These are phyloP conservation scores for Ceratocystis lukuohia DNA, from an alignment of 2,329 filamentous ascomycete species.

Conservation along the genomic window DNA sequence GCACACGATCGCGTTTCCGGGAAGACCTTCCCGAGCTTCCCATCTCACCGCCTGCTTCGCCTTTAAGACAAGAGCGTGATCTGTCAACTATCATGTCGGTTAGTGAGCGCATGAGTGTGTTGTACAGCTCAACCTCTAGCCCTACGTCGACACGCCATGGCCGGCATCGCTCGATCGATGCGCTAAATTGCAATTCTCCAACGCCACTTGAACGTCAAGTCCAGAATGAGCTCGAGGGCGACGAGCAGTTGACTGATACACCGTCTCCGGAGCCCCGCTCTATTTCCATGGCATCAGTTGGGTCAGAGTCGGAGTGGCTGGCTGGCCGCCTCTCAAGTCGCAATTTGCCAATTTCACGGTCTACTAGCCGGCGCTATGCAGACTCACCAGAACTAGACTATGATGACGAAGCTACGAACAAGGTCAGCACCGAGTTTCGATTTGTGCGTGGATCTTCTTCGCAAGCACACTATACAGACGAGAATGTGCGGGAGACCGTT, in stretches of 20 bases:
- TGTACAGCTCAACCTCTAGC: constrained; percentile 16
- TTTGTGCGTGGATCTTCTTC: constrained; percentile 11
- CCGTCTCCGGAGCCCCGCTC: constrained; percentile 46
- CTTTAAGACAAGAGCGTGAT: constrained; percentile 18
- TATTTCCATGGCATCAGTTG: constrained; percentile 82
- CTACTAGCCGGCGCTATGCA: constrained; percentile 29
- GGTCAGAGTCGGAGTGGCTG: constrained; percentile 93
- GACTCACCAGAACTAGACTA: constrained; percentile 47
- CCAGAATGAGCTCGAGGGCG: neutral
- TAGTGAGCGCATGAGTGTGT: constrained; percentile 15
- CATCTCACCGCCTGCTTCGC: constrained; percentile 69
- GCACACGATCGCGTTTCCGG: constrained; percentile 79
- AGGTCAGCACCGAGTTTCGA: constrained; percentile 6
- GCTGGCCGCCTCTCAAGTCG: constrained; percentile 46
- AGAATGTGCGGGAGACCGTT: constrained; percentile 34
- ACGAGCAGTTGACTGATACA: constrained; percentile 15
- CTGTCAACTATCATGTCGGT: constrained; percentile 19
- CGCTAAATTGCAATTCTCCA: constrained; percentile 12
- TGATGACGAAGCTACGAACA: constrained; percentile 7
- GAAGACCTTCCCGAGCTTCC: constrained; percentile 84
- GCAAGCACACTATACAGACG: constrained; percentile 21
- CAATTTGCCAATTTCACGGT: constrained; percentile 20
- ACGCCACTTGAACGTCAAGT: constrained; percentile 20
- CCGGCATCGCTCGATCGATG: constrained; percentile 18
- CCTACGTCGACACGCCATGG: constrained; percentile 8